Conservation (phyloP, 345 rosid genomes). For the Aegle marmelos region DNA sequence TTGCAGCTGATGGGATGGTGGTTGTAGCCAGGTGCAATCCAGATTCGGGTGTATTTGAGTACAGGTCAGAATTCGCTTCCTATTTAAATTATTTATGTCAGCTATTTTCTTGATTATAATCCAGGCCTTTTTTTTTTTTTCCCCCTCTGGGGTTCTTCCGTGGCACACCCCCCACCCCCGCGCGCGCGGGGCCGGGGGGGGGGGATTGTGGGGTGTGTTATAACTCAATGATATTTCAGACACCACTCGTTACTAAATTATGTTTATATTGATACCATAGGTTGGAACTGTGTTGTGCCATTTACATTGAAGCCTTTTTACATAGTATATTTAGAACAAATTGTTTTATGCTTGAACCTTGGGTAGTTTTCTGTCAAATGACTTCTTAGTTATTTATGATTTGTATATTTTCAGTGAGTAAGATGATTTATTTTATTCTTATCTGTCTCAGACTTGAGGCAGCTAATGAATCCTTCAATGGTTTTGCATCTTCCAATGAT, state of each 20-base stretch:
- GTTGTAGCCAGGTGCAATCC: constrained; percentile 43
- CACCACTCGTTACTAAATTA: neutral
- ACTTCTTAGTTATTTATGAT: neutral
- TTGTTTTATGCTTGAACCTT: neutral
- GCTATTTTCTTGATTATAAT: neutral
- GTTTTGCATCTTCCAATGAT: neutral
- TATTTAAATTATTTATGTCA: neutral
- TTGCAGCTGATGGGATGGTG: constrained; percentile 41
- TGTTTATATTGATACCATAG: neutral
- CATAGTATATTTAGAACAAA: neutral
- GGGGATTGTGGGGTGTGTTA: no score
- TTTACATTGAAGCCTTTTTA: neutral
- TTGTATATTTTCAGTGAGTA: neutral
- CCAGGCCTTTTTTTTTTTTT: no score
- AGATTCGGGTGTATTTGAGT: constrained; percentile 47
- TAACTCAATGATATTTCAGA: neutral
- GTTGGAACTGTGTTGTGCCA: neutral
- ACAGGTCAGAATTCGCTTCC: constrained; percentile 39
- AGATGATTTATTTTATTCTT: neutral
- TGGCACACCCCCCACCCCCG: no score
- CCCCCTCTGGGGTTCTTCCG: no score
- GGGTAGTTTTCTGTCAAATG: neutral
- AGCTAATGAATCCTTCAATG: constrained; percentile 24
- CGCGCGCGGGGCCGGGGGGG: no score
- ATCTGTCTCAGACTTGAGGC: constrained; percentile 50